Evolutionary conservation across 2,329 filamentous ascomycete genomes (phyloP).

Genomic region (Fusarium ramigenum): DNA sequence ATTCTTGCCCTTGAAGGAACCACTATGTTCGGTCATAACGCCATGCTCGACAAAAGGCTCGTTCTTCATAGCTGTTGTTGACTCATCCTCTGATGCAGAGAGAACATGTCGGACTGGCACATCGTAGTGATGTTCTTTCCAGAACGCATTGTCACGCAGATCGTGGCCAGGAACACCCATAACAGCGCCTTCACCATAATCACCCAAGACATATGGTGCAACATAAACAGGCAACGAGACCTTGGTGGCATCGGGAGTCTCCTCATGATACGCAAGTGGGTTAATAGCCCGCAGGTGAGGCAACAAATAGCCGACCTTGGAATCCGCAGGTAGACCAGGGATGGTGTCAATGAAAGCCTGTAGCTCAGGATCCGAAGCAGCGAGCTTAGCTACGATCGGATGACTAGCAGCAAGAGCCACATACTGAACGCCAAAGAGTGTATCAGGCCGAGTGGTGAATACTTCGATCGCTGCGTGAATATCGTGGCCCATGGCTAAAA

Average conservation of each 20-base stretch:
- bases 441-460: constrained; percentile 87
- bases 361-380: constrained; percentile 67
- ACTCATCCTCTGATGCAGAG: constrained; percentile 58
- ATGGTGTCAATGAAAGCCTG: constrained; percentile 74
- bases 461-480: constrained; percentile 68
- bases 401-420: constrained; percentile 80
- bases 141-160: constrained; percentile 80
- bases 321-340: constrained; percentile 61
- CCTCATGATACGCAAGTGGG: constrained; percentile 68
- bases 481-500: constrained; percentile 57
- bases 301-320: constrained; percentile 75
- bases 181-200: constrained; percentile 87
- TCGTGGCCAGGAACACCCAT: constrained; percentile 95
- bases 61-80: constrained; percentile 53
- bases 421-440: constrained; percentile 87
- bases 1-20: constrained; percentile 69
- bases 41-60: constrained; percentile 73
- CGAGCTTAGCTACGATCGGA: constrained; percentile 70
- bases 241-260: constrained; percentile 60
- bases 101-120: constrained; percentile 73
- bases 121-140: constrained; percentile 72
- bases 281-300: constrained; percentile 69
- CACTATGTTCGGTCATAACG: constrained; percentile 71
- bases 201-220: constrained; percentile 84
- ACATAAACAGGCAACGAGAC: constrained; percentile 77